These are phyloP conservation scores for Taxillus chinensis DNA, from an alignment of 164 flowering plant genomes.

Conservation along the genomic window DNA sequence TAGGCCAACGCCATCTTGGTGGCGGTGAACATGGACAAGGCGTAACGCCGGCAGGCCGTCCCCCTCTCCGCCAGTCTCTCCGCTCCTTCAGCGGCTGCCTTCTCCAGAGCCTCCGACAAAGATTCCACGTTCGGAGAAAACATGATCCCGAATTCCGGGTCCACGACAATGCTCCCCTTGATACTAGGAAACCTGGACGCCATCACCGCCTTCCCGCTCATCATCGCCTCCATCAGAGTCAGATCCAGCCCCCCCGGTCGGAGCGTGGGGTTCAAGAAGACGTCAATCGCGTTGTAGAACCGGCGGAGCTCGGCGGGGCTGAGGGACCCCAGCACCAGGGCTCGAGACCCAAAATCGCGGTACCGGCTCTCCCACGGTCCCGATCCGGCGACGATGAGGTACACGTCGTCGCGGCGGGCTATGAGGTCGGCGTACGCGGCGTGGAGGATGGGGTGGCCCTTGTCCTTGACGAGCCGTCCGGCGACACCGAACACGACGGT, in stretches of 20 bases:
- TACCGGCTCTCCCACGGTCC: conserved; percentile 82
- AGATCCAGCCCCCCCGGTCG: conserved; percentile 86
- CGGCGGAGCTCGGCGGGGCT: conserved; percentile 36
- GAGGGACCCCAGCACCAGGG: conserved; percentile 59
- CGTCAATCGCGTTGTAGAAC: conserved; percentile 65
- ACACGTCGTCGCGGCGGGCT: conserved; percentile 21
- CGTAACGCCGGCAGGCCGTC: conserved; percentile 48
- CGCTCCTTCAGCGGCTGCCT: conserved; percentile 52
- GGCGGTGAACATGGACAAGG: conserved; percentile 69
- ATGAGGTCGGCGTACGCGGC: conserved; percentile 41
- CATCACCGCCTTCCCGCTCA: conserved; percentile 76
- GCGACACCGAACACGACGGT: conserved; percentile 70
- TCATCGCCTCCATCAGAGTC: conserved; percentile 89
- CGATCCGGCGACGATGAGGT: conserved; percentile 64
- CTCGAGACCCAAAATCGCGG: conserved; percentile 47
- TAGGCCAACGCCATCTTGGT: conserved; percentile 75
- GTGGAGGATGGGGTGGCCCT: conserved; percentile 70
- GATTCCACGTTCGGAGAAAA: conserved; percentile 84
- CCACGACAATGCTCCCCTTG: conserved; percentile 55
- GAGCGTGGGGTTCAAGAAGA: conserved; percentile 77
- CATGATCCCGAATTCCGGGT: conserved; percentile 67
- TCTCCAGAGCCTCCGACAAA: conserved; percentile 48
- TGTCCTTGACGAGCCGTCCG: conserved; percentile 77
- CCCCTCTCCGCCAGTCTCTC: conserved; percentile 52
- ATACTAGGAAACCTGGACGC: conserved; percentile 83